Evolutionary conservation across 768 basidiomycete species (phyloP), one percentile per base, ranked within the genome.

Genomic region (Wakefieldia striispora): DNA sequence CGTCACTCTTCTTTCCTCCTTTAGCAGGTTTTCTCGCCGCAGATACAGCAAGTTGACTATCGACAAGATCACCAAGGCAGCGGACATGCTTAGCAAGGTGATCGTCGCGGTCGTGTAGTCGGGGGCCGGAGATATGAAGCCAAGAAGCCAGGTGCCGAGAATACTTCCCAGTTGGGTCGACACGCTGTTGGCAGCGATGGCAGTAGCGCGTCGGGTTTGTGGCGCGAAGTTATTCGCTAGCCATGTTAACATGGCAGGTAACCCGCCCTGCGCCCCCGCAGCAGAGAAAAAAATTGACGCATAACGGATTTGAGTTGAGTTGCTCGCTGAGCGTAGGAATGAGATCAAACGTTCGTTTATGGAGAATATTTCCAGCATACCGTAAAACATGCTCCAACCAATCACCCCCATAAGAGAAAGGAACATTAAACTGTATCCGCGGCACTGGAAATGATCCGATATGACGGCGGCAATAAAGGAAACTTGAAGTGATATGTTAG

Each of bases 171-270:
- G 63, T 59, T 84, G 81, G 10, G 76, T 77, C 71, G 76, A 69
- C 51, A 77, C 77, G 50, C 78, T 78, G 2, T 72, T 70, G 14
- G 82, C 67, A 5, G 81, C 82, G 34, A 84, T 72, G 13, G 75
- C 70, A 1, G 82, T 83, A 2, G 82, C 84, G 6, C 83, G 76
- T 34, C 81, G 71, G 21, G 70, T 66, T 50, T 82, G 75, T 0
- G 83, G 83, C 3, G 78, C 70, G 3, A 78, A 72, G 63, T 85
- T 86, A 64, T 85, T 85, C 9, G 81, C 74, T 40, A 72, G 66
- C 84, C 84, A 86, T 0, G 83, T 75, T 1, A 71, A 73, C n/a
- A 81, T 56, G 0, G 81, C 68, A 0, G 83, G 81, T 1, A 75
- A 77, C 0, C 70, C 62, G 26, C 72, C 63, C 61, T 80, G 82